These are phyloP conservation scores for Solanum habrochaites DNA, from an alignment of 257 asterid genomes.

Conservation along the genomic window DNA sequence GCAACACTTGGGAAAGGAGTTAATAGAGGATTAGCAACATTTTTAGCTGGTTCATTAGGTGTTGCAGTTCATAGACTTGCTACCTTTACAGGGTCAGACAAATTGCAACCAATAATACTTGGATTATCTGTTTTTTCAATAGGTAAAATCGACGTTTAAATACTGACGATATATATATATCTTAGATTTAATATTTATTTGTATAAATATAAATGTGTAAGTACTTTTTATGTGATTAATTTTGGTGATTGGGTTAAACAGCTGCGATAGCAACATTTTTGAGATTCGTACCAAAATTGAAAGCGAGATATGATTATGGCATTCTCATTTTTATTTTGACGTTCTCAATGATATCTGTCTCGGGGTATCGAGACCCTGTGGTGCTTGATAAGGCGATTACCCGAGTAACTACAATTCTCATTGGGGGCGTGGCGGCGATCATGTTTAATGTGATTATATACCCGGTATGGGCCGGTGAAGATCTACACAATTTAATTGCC, in stretches of 20 bases:
- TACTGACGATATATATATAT: background rate
- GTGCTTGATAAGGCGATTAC: constrained; percentile 36
- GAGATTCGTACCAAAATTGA: constrained; percentile 51
- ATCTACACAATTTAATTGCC: constrained; percentile 57
- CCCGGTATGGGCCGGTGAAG: constrained; percentile 84
- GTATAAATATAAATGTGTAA: too few species aligned
- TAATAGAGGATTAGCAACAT: constrained; percentile 69
- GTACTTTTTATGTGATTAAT: background rate
- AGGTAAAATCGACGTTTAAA: constrained; percentile 19
- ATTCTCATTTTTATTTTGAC: constrained; percentile 58
- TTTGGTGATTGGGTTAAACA: background rate
- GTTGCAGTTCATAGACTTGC: constrained; percentile 60
- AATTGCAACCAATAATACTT: constrained; percentile 45
- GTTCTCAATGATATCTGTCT: constrained; percentile 46
- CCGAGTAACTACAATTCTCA: constrained; percentile 39
- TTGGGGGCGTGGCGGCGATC: constrained; percentile 48
- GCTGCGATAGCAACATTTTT: constrained; percentile 29
- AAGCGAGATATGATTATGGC: constrained; percentile 75
- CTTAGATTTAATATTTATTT: background rate
- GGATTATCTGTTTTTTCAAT: constrained; percentile 49
- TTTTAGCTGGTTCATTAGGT: constrained; percentile 56
- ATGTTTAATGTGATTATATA: constrained; percentile 32
- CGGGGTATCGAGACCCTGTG: constrained; percentile 40
- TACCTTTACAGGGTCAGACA: constrained; percentile 28
- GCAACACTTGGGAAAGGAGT: constrained; percentile 72